These are phyloP conservation scores for Senecio squalidus DNA, from an alignment of 140 eudicot species.

Conservation along the genomic window DNA sequence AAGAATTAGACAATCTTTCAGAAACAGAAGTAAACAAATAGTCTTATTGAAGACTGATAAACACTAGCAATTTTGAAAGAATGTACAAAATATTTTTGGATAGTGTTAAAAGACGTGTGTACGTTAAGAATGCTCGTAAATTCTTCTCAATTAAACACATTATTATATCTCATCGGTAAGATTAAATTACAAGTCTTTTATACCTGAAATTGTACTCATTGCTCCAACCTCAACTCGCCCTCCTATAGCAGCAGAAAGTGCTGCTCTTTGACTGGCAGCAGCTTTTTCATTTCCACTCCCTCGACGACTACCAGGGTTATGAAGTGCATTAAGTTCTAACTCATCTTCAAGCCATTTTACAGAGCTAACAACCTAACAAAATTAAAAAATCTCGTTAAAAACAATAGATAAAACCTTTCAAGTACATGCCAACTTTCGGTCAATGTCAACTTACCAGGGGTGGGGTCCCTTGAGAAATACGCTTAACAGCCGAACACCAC, in stretches of 20 bases:
- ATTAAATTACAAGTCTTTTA: neutral
- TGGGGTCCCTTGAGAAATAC: slow-evolving; percentile 98
- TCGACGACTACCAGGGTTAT: slow-evolving; percentile 93
- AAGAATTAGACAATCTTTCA: slow-evolving; percentile 1
- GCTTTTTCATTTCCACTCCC: slow-evolving; percentile 98
- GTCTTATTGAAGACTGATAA: neutral
- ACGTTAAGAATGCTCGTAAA: neutral
- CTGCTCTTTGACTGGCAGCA: slow-evolving; percentile 82
- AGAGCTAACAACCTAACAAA: slow-evolving; percentile 92
- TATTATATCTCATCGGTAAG: neutral
- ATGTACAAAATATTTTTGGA: neutral
- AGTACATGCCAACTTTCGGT: neutral
- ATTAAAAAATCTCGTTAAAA: neutral
- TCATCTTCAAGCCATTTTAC: slow-evolving; percentile 99
- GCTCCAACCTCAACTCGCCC: slow-evolving; percentile 89
- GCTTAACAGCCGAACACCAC: slow-evolving; percentile 89
- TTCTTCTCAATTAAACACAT: neutral
- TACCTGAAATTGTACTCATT: slow-evolving; percentile 96
- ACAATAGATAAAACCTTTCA: neutral
- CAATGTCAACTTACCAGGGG: slow-evolving; percentile 64
- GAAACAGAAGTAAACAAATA: slow-evolving; percentile 2
- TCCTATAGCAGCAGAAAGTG: slow-evolving; percentile 98
- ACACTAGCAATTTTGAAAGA: neutral
- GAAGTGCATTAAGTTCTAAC: slow-evolving; percentile 98
- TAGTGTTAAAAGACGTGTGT: neutral